Conservation (phyloP, 306 rosid genomes). For the Vicia villosa region DNA sequence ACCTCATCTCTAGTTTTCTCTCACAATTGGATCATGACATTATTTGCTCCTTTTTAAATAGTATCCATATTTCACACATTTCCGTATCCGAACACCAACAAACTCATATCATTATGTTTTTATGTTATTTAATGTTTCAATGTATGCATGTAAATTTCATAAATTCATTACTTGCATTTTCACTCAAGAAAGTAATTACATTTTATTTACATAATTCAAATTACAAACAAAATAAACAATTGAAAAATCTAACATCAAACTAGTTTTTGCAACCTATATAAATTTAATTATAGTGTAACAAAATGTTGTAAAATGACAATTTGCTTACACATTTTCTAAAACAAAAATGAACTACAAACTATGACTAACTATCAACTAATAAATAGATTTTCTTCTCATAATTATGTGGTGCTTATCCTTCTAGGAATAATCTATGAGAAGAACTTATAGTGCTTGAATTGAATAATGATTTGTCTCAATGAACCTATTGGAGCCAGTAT, state of each 20-base stretch:
- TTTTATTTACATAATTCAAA: neutral
- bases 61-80: no score
- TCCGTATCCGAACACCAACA: no score
- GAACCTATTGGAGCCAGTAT: slow-evolving; percentile 74
- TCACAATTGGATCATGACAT: no score
- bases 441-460: slow-evolving; percentile 58
- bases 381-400: neutral
- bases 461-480: slow-evolving; percentile 57
- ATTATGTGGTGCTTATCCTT: neutral
- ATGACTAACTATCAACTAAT: neutral
- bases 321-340: neutral
- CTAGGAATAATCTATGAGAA: slow-evolving; percentile 50
- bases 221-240: neutral
- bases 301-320: neutral
- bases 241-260: neutral
- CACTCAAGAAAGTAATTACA: neutral
- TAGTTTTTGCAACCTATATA: neutral
- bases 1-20: no score
- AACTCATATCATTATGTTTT: no score
- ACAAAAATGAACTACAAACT: slow-evolving; percentile 16
- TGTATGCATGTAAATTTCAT: no score
- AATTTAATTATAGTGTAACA: neutral
- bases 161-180: no score
- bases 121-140: no score
- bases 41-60: no score